Evolutionary conservation across 1,139 yeast species (phyloP).

Genomic region (Cylindricascospora bacillispora): DNA sequence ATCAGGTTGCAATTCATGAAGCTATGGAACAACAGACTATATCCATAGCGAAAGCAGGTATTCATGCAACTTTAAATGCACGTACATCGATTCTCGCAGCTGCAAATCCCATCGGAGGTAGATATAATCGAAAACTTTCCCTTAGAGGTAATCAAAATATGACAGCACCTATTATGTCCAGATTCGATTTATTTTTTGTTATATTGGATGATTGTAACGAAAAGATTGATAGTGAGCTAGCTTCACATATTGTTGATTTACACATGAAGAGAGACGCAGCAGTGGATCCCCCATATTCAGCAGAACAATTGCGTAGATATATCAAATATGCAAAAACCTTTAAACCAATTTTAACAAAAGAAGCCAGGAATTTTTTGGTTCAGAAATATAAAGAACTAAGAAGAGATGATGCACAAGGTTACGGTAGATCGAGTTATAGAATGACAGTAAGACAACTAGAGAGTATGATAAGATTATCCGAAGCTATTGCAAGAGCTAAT

Average conservation of each 20-base stretch:
- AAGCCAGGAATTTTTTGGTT: conserved; percentile 69
- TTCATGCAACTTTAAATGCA: conserved; percentile 93
- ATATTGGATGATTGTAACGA: conserved; percentile 93
- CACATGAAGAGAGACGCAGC: conserved; percentile 91
- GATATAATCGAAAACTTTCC: conserved; percentile 79
- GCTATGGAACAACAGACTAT: conserved; percentile 99
- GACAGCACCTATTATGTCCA: conserved; percentile 99
- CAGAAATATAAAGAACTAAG: conserved; percentile 77
- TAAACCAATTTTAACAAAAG: conserved; percentile 77
- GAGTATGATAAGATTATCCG: conserved; percentile 83
- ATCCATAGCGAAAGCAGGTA: conserved; percentile 96
- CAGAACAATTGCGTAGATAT: conserved; percentile 80
- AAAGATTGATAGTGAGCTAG: conserved; percentile 75
- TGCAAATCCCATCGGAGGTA: conserved; percentile 93
- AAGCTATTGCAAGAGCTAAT: conserved; percentile 95
- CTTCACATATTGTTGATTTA: conserved; percentile 82
- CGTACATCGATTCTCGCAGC: conserved; percentile 94
- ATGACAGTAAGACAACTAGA: conserved; percentile 96
- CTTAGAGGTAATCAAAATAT: conserved; percentile 79
- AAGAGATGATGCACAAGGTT: conserved; percentile 84
- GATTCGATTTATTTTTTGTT: conserved; percentile 92
- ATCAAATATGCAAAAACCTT: conserved; percentile 89
- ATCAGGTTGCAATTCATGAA: conserved; percentile 98
- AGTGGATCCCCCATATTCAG: conserved; percentile 77
- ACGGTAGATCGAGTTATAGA: conserved; percentile 65